Evolutionary conservation across 2,329 filamentous ascomycete species (phyloP), one percentile per base, ranked within the genome.

Genomic region (Ceratocystiopsis brevicomis): DNA sequence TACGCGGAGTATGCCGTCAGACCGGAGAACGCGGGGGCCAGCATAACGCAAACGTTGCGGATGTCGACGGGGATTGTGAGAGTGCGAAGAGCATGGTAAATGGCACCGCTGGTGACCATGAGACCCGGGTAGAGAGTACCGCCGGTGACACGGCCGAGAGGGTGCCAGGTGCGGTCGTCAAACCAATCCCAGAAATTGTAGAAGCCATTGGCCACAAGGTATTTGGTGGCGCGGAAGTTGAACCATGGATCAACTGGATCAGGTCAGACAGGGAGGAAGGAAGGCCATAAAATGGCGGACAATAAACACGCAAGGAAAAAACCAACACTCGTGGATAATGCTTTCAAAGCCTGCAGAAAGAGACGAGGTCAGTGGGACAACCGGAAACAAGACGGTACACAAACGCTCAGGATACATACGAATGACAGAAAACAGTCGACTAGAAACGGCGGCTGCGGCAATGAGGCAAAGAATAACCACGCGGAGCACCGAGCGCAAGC

Each of bases 161-260:
- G 90, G 64, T 98, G 88, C 90, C 90, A 98, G 76, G 90, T 98
- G 68, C 90, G 79, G 69, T 98, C 90, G 64, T 98, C 90, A 58
- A 98, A 98, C 90, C 90, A 98, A 62, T 98, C 88, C 90, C 90
- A 98, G 61, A 98, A 98, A 62, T 82, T 86, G 63, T 94, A 92
- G 67, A 98, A 96, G 55, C 90, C 90, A 77, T 98, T 76, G 58
- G 88, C 76, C 44, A 98, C 84, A 44, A 98, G 75, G 58, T 98
- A 96, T 65, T 96, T 96, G 45, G 90, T 96, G 52, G 90, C 90
- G 62, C 90, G 75, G 65, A 98, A 98, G 65, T 98, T 98, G 69
- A 98, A 98, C 90, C 90, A 98, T 34, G 90, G 90, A 65, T 98
- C 90, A 66, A 98, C 88, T 98, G 58, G 38, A 30, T 6, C 25